Conservation (phyloP, 305 asterid genomes). For the Rubia balearica region DNA sequence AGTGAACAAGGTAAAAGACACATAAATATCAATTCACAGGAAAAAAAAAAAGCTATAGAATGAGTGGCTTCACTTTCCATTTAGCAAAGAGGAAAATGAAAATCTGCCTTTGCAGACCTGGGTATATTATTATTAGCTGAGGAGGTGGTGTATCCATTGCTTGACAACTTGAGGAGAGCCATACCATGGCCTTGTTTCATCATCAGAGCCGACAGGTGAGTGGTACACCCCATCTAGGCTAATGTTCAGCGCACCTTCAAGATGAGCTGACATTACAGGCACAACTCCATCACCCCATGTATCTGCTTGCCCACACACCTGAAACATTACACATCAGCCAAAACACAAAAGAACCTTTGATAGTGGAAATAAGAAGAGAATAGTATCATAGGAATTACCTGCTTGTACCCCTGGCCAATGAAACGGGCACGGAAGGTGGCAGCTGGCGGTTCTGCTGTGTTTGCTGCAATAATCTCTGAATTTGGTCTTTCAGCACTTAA, state of each 20-base stretch:
- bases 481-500: conserved; percentile 28
- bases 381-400: conserved; percentile 36
- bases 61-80: too few species aligned
- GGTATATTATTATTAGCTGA: conserved; percentile 24
- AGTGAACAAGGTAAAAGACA: too few species aligned
- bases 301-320: conserved; percentile 91
- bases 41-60: too few species aligned
- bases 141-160: conserved; percentile 81
- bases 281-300: conserved; percentile 95
- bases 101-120: neutral
- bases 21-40: too few species aligned
- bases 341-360: neutral
- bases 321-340: conserved; percentile 7
- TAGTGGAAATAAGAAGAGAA: neutral
- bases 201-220: conserved; percentile 85
- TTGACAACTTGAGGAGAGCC: conserved; percentile 77
- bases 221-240: conserved; percentile 76
- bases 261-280: conserved; percentile 88
- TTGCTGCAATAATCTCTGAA: conserved; percentile 32
- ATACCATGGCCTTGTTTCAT: conserved; percentile 77
- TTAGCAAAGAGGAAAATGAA: neutral
- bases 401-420: conserved; percentile 92
- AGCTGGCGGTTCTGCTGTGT: conserved; percentile 29
- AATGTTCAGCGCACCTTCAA: conserved; percentile 82
- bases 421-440: conserved; percentile 57